These are phyloP conservation scores for Raphanus raphanistrum DNA, from an alignment of 345 rosid genomes.

Conservation along the genomic window DNA sequence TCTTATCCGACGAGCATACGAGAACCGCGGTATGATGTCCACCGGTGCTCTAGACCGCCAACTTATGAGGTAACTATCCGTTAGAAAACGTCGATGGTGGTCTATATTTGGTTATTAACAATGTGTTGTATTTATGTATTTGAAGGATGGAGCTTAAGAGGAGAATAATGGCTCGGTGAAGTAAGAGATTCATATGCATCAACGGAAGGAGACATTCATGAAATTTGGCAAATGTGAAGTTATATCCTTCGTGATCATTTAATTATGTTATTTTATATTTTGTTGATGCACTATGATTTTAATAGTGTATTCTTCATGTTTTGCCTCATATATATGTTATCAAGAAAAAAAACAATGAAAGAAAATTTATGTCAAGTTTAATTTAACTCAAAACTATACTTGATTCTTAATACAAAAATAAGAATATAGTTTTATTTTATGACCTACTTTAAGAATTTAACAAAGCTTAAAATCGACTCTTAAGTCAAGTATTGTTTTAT, in stretches of 20 bases:
- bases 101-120: background rate
- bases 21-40: slow-evolving; percentile 77
- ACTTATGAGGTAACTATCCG: slow-evolving; percentile 56
- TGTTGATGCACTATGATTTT: background rate
- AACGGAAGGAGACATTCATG: slow-evolving; percentile 12
- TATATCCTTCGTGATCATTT: background rate
- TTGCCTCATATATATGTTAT: background rate
- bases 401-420: background rate
- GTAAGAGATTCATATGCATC: slow-evolving; percentile 9
- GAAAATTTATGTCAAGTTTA: background rate
- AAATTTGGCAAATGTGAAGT: background rate
- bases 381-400: background rate
- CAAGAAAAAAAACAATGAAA: background rate
- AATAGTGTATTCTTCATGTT: background rate
- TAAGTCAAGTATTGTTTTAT: background rate
- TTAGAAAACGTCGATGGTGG: background rate
- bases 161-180: slow-evolving; percentile 47
- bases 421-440: background rate
- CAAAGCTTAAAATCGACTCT: background rate
- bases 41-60: slow-evolving; percentile 63
- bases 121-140: background rate
- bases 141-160: slow-evolving; percentile 73
- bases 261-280: background rate
- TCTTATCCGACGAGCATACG: slow-evolving; percentile 84
- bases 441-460: background rate